Conservation (phyloP, 2,329 filamentous ascomycete genomes). For the Fonsecaea nubica region DNA sequence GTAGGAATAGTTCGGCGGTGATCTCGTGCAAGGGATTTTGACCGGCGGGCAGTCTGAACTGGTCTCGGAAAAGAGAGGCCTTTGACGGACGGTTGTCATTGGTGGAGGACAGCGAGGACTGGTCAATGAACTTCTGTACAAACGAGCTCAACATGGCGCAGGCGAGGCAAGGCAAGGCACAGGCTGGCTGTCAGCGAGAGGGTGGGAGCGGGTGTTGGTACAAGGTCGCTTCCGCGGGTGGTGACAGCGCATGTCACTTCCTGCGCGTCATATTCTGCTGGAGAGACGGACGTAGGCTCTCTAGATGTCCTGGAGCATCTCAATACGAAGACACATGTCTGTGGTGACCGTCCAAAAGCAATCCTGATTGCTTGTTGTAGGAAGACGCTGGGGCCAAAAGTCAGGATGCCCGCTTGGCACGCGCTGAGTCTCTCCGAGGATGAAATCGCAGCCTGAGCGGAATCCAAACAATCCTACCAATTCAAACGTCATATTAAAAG, state of each 20-base stretch:
- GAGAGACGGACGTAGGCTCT: conserved; percentile 3
- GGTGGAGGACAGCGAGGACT: conserved; percentile 75
- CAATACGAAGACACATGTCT: conserved; percentile 10
- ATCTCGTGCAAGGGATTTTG: conserved; percentile 97
- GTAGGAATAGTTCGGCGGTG: conserved; percentile 90
- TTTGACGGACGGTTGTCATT: conserved; percentile 84
- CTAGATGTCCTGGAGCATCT: conserved; percentile 13
- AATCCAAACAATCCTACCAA: background rate
- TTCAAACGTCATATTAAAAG: background rate
- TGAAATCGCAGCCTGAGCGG: background rate
- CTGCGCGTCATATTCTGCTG: conserved; percentile 24
- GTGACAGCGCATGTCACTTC: conserved; percentile 17
- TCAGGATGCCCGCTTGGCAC: conserved; percentile 5
- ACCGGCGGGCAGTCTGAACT: conserved; percentile 91
- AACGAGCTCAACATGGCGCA: conserved; percentile 68
- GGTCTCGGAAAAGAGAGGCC: conserved; percentile 88
- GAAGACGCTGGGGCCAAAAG: conserved; percentile 24
- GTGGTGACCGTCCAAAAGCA: background rate
- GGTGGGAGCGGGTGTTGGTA: background rate
- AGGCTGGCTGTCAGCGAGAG: conserved; percentile 13
- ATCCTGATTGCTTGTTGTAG: background rate
- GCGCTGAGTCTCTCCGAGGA: background rate
- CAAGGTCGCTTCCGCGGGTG: conserved; percentile 15
- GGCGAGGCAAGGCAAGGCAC: conserved; percentile 15
- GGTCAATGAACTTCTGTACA: conserved; percentile 95